Evolutionary conservation across 106 monocot genomes (phyloP).

Genomic region (Alisma plantagoaquatica): DNA sequence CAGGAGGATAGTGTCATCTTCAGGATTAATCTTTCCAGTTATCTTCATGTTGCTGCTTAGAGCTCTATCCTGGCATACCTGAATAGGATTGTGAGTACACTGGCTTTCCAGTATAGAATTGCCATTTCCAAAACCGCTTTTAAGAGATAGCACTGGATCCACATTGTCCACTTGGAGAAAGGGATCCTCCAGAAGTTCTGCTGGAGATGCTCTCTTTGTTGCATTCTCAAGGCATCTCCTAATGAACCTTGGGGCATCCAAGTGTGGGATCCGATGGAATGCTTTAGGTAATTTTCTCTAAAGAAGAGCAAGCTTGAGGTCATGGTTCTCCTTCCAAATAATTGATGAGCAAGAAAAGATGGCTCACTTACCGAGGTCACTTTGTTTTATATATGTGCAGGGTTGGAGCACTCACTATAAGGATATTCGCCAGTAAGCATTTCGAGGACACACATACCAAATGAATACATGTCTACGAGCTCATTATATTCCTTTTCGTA

Average conservation of each 20-base stretch:
- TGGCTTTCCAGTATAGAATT: neutral
- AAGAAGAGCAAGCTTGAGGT: too few species aligned
- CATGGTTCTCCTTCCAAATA: too few species aligned
- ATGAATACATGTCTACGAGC: slow-evolving; percentile 91
- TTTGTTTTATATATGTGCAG: slow-evolving; percentile 98
- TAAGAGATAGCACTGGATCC: neutral
- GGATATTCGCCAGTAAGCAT: slow-evolving; percentile 92
- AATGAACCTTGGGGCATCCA: slow-evolving; percentile 64
- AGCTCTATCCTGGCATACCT: neutral
- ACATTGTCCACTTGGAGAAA: slow-evolving; percentile 36
- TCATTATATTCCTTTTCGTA: slow-evolving; percentile 95
- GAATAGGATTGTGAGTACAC: neutral
- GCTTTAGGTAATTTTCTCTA: slow-evolving; percentile 86
- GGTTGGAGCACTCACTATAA: slow-evolving; percentile 88
- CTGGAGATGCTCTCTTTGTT: slow-evolving; percentile 48
- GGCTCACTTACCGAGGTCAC: slow-evolving; percentile 48
- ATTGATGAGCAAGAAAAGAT: neutral
- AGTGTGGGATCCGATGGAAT: slow-evolving; percentile 49
- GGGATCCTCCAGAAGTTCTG: slow-evolving; percentile 68
- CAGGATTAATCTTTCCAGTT: slow-evolving; percentile 77
- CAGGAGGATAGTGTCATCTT: slow-evolving; percentile 79
- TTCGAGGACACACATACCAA: slow-evolving; percentile 97
- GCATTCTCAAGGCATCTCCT: slow-evolving; percentile 52
- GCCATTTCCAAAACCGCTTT: neutral
- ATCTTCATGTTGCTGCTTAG: slow-evolving; percentile 56